phyloP scores from a whole-genome alignment of 202 grass and related monocot species.

The Tripidium arundinaceum region DNA sequence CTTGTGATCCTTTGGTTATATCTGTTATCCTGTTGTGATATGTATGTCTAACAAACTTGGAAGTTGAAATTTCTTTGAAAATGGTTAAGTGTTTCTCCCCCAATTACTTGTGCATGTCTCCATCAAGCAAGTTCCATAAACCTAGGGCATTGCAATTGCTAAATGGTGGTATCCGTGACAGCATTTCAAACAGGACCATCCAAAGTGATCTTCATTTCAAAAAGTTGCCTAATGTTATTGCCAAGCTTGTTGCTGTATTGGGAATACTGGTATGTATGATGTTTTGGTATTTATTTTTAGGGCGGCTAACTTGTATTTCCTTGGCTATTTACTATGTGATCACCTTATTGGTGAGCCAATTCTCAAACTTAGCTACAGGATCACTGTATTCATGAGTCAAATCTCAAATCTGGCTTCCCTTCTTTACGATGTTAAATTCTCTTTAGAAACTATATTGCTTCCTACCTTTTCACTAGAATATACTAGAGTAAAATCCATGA shows the following conservation, averaged over 20 bases:
- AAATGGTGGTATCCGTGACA: too few species aligned
- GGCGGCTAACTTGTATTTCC: not conserved
- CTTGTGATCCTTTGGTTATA: too few species aligned
- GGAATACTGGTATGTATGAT: conserved; percentile 64
- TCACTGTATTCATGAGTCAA: not conserved
- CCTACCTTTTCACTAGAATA: too few species aligned
- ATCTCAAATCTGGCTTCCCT: too few species aligned
- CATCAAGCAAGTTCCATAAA: not conserved
- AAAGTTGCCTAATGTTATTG: too few species aligned
- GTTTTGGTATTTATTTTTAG: conserved; percentile 13
- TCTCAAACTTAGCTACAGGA: not conserved
- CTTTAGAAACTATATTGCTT: too few species aligned
- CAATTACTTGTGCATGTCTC: not conserved
- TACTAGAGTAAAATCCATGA: too few species aligned
- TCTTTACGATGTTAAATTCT: too few species aligned
- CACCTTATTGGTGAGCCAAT: not conserved
- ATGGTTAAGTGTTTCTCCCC: not conserved
- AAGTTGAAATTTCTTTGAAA: not conserved
- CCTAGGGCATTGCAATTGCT: not conserved
- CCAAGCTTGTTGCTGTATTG: conserved; percentile 63
- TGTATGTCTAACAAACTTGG: not conserved
- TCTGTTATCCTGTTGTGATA: too few species aligned
- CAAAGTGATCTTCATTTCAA: too few species aligned
- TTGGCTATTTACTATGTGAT: not conserved
- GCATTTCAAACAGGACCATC: too few species aligned